phyloP scores from a whole-genome alignment of 805 yeast species.

The Debaryomyces tyrocola region DNA sequence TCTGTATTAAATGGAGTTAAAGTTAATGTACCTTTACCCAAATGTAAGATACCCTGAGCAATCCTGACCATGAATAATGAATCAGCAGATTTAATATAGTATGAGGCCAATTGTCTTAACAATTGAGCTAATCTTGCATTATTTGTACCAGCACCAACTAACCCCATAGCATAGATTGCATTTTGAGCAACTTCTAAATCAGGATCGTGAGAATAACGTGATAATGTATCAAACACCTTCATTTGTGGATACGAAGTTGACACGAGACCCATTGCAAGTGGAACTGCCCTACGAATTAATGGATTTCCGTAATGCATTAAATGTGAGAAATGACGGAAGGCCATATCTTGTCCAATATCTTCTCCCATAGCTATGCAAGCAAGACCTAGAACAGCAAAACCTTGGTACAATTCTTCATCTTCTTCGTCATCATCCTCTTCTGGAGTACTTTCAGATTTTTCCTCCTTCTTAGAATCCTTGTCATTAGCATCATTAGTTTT shows the following conservation, averaged over 20 bases:
- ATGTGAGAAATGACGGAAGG: conserved; percentile 94
- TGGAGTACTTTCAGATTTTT: conserved; percentile 29
- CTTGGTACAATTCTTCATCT: conserved; percentile 64
- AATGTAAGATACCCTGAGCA: conserved; percentile 91
- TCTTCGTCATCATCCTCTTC: conserved; percentile 33
- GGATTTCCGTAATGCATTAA: conserved; percentile 97
- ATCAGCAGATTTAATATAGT: conserved; percentile 87
- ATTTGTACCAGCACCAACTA: conserved; percentile 98
- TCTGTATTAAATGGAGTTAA: conserved; percentile 88
- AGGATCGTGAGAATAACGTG: conserved; percentile 94
- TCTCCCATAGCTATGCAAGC: conserved; percentile 97
- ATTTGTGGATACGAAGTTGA: conserved; percentile 94
- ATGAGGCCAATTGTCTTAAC: conserved; percentile 89
- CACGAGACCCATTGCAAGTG: conserved; percentile 95
- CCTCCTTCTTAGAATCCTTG: conserved; percentile 20
- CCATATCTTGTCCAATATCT: conserved; percentile 97
- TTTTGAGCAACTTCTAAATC: conserved; percentile 93
- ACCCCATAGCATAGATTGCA: conserved; percentile 95
- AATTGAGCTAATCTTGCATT: conserved; percentile 97
- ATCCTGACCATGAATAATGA: conserved; percentile 89
- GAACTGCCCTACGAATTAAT: conserved; percentile 88
- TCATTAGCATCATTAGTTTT: conserved; percentile 15
- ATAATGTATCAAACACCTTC: conserved; percentile 94
- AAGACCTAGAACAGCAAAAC: conserved; percentile 90
- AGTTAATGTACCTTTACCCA: conserved; percentile 95